Evolutionary conservation across 495 filamentous ascomycete genomes (phyloP), one percentile per base, ranked within the genome.

Genomic region (Podospora pseudoanserina): DNA sequence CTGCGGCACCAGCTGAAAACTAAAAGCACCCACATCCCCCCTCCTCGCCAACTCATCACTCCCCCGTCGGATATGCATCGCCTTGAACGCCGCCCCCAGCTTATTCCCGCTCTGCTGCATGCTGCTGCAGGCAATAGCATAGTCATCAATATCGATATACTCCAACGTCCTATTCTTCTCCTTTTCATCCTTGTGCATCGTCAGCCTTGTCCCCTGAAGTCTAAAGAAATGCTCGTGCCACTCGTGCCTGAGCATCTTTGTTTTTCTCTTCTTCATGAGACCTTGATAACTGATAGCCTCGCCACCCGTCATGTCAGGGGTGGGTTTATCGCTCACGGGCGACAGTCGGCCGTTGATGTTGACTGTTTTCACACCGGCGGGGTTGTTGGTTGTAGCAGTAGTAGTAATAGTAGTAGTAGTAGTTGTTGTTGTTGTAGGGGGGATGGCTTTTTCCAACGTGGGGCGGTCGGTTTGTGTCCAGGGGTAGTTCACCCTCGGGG

Each of bases 251-350:
- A 98, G 84, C 77, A 97, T 87, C 67, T 87, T 87, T 18, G 91
- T 92, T 80, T 93, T 93, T 67, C 94, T 91, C 85, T 98, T 97
- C 85, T 93, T 94, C 89, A 99, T 96, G 76, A 87, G 93, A 0
- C 95, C 94, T 55, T 87, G 85, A 76, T 94, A 89, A 18, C 83
- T 88, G 27, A 91, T 75, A 65, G 81, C 81, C 49, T 82, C 77
- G 28, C 79, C 76, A 55, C 76, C 77, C 19, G 80, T 80, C 75
- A 77, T 75, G 69, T 77, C 77, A 28, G 63, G 67, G 26, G 67
- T 73, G 11, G 75, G 74, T 63, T 65, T 71, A 65, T 68, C 68
- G 57, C 64, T 70, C 13, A 71, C 61, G 13, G 79, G 70, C 0
- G 80, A 74, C 9, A 74, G 68, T 27, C 67, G 73, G 16, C 72